Evolutionary conservation across 768 basidiomycete species (phyloP), one percentile per base, ranked within the genome.

Genomic region (Russula brevipes): DNA sequence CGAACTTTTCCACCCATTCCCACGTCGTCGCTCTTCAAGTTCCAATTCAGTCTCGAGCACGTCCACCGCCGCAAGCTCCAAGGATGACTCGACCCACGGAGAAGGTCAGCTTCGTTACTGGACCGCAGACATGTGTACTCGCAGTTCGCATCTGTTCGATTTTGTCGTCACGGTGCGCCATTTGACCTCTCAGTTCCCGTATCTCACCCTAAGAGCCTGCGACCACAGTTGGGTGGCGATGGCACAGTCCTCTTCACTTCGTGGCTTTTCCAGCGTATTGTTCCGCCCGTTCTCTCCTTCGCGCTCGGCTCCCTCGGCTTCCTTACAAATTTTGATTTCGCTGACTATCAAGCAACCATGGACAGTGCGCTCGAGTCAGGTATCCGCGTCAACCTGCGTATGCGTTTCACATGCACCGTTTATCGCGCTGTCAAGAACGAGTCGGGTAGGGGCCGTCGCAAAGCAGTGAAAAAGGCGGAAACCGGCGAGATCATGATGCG

Each of bases 391-490:
- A 99, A 99, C 73, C 80, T 99, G 14, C 89, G 97, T 54, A 99
- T 99, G 97, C 87, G 97, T 35, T 99, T 99, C 75, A 98, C 96
- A 8, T 98, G 97, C 75, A 98, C 97, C 5, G 92, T 99, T 12
- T 99, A 96, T 73, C 90, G 97, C 45, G 90, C 94, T 5, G 85
- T 97, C 47, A 81, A 84, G 31, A 83, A 85, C 14, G 89, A 89
- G 70, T 82, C 58, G 5, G 82, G 83, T 30, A 85, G 79, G 69
- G 76, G 80, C 52, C 71, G 69, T 36, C 81, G 85, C 31, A 88
- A 89, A 64, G 97, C 96, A 0, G 87, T 98, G 55, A 94, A 96
- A 77, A 93, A 89, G 69, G 91, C 85, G 2, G 89, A 92, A 65
- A 95, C 94, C 1, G 97, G 97, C 10, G 95, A 97, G 72, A 98